phyloP scores from a whole-genome alignment of 495 filamentous ascomycete genomes.

The Penicillium simplicissimum region DNA sequence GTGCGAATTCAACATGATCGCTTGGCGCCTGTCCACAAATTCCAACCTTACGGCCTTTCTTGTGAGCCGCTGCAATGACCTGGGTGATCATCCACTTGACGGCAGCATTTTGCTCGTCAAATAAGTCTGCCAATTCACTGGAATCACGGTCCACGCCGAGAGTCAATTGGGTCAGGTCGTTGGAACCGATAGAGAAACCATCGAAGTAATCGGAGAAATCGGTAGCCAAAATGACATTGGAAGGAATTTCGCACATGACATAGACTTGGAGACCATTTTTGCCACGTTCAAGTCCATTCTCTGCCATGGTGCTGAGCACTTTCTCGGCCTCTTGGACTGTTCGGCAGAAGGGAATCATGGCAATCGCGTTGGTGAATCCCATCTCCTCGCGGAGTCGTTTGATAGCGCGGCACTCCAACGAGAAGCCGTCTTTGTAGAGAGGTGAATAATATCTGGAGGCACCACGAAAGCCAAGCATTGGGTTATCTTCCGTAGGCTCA shows the following conservation, averaged over 20 bases:
- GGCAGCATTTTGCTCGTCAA: constrained; percentile 38
- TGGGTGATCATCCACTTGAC: constrained; percentile 40
- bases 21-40: constrained; percentile 41
- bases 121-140: constrained; percentile 32
- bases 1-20: constrained; percentile 37
- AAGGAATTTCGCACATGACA: constrained; percentile 44
- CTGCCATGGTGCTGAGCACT: constrained; percentile 34
- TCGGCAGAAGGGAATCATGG: constrained; percentile 44
- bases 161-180: constrained; percentile 41
- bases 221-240: constrained; percentile 37
- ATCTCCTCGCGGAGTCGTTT: constrained; percentile 35
- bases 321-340: constrained; percentile 33
- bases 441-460: constrained; percentile 42
- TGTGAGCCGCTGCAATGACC: constrained; percentile 26
- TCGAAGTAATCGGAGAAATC: constrained; percentile 36
- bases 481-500: constrained; percentile 38
- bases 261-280: constrained; percentile 38
- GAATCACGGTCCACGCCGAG: constrained; percentile 40
- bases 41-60: constrained; percentile 33
- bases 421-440: constrained; percentile 37
- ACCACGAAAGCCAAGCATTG: constrained; percentile 42
- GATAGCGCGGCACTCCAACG: constrained; percentile 41
- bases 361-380: constrained; percentile 38
- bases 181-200: constrained; percentile 43
- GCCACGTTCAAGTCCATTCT: constrained; percentile 33